Evolutionary conservation across 148 eudicot species (phyloP), one percentile per base, ranked within the genome.

Genomic region (Vaccinium darrowii): DNA sequence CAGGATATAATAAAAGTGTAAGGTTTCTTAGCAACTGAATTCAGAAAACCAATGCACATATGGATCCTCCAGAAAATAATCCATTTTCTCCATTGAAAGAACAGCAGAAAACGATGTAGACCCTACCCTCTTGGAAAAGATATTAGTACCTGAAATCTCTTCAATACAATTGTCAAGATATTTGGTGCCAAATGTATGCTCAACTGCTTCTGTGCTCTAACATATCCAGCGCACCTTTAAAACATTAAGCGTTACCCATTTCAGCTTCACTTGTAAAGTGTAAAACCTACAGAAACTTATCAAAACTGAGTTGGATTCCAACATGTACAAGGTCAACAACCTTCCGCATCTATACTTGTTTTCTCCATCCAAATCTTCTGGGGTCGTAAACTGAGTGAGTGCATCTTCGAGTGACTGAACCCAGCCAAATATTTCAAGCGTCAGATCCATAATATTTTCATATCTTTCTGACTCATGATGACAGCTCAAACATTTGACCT

Each of bases 281-380:
- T 15, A 36, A 75, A 78, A 15, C 43, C 13, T 63, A 78, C 7
- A 14, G 13, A 49, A 78, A 53, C n/a, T 56, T 18, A n/a, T 15
- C 60, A 58, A 58, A 39, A n/a, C 54, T 30, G 58, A 19, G 2
- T 11, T 62, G 2, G 53, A 80, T 30, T n/a, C 25, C 62, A 49
- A 84, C 65, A 85, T 16, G 16, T 36, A 51, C 50, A 79, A 80
- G 23, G 50, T 80, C 71, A 54, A 82, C 92, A 82, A 96, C 99
- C 99, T 96, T 91, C 90, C 97, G 91, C 99, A 96, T 92, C 93
- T 89, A 87, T 96, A 96, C 97, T 92, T 96, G 86, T 96, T 96
- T 84, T 96, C 98, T 60, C 99, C 99, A 87, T 94, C 99, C 88
- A 96, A 92, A 91, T 94, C 95, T 88, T 96, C 99, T 27, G 92